These are phyloP conservation scores for Pythium apleroticum DNA, from an alignment of 352 stramenopile genomes.

Conservation along the genomic window DNA sequence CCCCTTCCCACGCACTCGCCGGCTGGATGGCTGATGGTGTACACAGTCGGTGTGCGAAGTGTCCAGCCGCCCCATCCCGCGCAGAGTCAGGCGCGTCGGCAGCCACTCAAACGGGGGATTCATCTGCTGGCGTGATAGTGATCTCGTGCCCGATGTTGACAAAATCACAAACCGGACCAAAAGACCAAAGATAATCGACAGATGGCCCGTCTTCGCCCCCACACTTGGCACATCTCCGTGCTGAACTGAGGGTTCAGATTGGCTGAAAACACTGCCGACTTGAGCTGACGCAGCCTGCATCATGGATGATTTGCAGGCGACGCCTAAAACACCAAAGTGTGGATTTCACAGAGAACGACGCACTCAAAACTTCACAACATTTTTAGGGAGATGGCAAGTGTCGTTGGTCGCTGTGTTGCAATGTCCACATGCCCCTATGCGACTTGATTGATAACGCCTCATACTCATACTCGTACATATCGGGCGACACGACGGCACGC, in stretches of 20 bases:
- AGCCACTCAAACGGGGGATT: conserved; percentile 5
- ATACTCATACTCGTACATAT: not conserved
- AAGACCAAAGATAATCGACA: not conserved
- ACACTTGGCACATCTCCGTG: not conserved
- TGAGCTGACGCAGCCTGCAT: conserved; percentile 10
- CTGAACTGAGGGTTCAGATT: not conserved
- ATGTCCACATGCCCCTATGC: no score
- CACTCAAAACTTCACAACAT: no score
- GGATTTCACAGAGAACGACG: no score
- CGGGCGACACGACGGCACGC: not conserved
- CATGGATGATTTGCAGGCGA: conserved; percentile 6
- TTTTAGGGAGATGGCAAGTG: no score
- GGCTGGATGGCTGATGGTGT: conserved; percentile 6
- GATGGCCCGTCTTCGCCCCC: not conserved
- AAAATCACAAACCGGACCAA: not conserved
- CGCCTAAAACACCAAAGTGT: not conserved
- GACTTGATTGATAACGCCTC: no score
- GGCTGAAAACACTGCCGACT: not conserved
- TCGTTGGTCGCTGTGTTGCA: no score
- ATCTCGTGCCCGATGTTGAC: conserved; percentile 21
- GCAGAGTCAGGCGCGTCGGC: not conserved
- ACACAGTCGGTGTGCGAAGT: conserved; percentile 1
- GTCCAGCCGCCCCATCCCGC: not conserved
- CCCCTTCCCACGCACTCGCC: conserved; percentile 5
- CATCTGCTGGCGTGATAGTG: conserved; percentile 13